Conservation (phyloP, 306 rosid genomes). For the Medicago arabica region DNA sequence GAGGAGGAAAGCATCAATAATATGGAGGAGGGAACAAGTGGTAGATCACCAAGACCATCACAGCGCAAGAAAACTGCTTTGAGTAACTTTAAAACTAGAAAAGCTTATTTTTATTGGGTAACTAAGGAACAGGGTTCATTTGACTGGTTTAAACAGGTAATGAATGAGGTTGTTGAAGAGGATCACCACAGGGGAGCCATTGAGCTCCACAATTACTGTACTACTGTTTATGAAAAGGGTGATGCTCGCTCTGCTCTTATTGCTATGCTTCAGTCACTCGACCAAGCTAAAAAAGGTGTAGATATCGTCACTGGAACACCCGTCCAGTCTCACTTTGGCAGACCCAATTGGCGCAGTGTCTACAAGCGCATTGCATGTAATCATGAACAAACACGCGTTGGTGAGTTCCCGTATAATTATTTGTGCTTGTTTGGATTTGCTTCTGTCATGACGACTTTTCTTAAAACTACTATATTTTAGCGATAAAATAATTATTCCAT, state of each 20-base stretch:
- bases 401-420: constrained; percentile 43
- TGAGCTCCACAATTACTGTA: constrained; percentile 66
- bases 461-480: no score
- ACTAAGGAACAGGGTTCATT: constrained; percentile 92
- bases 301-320: constrained; percentile 67
- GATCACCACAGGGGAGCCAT: constrained; percentile 53
- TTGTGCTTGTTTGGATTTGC: no score
- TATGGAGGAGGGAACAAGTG: constrained; percentile 39
- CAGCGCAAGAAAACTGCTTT: not conserved
- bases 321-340: constrained; percentile 69
- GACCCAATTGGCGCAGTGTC: constrained; percentile 67
- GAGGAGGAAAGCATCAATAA: constrained; percentile 36
- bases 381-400: constrained; percentile 55
- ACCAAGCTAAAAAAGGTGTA: constrained; percentile 66
- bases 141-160: constrained; percentile 98
- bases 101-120: constrained; percentile 95
- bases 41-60: not conserved
- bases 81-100: constrained; percentile 63
- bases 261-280: constrained; percentile 61
- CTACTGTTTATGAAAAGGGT: constrained; percentile 72
- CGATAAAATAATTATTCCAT: no score
- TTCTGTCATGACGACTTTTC: no score
- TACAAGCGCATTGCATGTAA: constrained; percentile 62
- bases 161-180: constrained; percentile 87
- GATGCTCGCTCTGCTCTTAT: constrained; percentile 78